Conservation (phyloP, 73 alveolate genomes). For the Tetrahymena malaccensis region DNA sequence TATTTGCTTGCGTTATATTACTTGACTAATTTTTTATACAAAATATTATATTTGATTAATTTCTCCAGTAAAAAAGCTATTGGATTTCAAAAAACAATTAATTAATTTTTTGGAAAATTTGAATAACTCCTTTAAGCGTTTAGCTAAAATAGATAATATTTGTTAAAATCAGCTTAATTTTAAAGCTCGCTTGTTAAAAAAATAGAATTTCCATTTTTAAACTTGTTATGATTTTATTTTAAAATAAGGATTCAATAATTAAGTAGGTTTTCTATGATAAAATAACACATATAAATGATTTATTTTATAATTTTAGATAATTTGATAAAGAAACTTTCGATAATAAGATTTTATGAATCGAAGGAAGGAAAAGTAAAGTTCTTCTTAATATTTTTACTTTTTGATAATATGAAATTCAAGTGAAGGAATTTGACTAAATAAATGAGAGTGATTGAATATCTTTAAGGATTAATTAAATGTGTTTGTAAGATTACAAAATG, state of each 20-base stretch:
- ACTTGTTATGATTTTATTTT: too few species aligned
- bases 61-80: not conserved
- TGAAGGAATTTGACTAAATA: too few species aligned
- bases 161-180: not conserved
- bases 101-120: not conserved
- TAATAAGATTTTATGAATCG: too few species aligned
- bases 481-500: not conserved
- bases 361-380: not conserved
- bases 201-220: too few species aligned
- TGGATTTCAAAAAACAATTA: not conserved
- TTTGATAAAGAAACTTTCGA: not conserved
- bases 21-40: not conserved
- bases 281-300: too few species aligned
- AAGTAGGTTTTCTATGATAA: not conserved
- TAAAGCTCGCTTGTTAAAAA: too few species aligned
- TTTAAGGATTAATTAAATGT: not conserved
- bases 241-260: too few species aligned
- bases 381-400: not conserved
- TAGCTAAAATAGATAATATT: too few species aligned
- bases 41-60: too few species aligned
- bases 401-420: not conserved
- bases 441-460: too few species aligned
- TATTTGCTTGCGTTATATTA: not conserved
- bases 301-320: not conserved
- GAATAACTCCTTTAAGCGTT: not conserved